Evolutionary conservation across 1,139 yeast species (phyloP), one percentile per base, ranked within the genome.

Genomic region (Lodderomyces jiufengensis): DNA sequence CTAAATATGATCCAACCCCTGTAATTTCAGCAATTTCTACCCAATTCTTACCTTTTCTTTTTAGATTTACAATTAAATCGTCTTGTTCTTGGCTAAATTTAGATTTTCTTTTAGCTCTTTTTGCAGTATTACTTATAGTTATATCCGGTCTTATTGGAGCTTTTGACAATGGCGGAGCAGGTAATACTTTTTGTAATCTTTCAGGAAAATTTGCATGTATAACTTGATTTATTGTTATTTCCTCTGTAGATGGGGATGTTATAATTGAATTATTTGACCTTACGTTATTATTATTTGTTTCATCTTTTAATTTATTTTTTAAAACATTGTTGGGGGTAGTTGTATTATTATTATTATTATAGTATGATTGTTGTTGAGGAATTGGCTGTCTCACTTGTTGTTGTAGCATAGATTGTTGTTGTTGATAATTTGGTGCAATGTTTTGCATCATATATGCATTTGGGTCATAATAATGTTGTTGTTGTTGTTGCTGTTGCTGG

Each of bases 21-120:
- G 86, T 73, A 3, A 71, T 63, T 40, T 78, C 80, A 0, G 90
- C 88, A 34, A 84, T 84, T 45, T 82, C 87, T 6, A 75, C 79
- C 94, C 94, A 84, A 3, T 77, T 63, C 45, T 74, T 75, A 20
- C 90, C 88, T 37, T 72, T 71, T 39, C 68, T 68, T 54, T 84
- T 84, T 51, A 84, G 55, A 26, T 64, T 62, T 10, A 84, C 70
- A 33, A 84, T 84, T 58, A 78, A 49, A 3, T 73, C 75, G 52
- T 84, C 94, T 55, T 84, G 94, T 40, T 76, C 80, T 42, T 71
- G 66, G 16, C 84, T 66, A 54, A 80, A 83, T 52, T 83, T 83
- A 11, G 85, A 78, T 50, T 74, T 76, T 35, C 86, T 64, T 48
- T 74, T 76, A 9, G 75, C 67, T 30, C 84, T 59, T 38, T 75